These are phyloP conservation scores for Linum usitatissimum DNA, from an alignment of 345 rosid species.

Conservation along the genomic window DNA sequence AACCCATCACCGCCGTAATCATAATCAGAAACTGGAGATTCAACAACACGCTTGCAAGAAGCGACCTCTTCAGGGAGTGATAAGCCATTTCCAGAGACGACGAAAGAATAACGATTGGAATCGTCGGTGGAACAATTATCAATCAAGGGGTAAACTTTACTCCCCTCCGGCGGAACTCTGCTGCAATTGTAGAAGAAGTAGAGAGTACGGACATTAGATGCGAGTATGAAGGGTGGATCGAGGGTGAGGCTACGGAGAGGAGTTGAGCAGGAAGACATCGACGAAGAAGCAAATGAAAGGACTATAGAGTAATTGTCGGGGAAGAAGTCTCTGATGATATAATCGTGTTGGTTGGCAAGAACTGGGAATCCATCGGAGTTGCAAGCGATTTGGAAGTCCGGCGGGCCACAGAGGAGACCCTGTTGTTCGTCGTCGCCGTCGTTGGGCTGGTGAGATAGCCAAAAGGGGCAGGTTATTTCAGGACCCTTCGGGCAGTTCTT, in stretches of 20 bases:
- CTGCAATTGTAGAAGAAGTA: constrained; percentile 41
- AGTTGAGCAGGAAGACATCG: constrained; percentile 28
- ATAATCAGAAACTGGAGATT: constrained; percentile 31
- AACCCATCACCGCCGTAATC: no score
- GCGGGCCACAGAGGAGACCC: no score
- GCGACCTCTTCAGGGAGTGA: constrained; percentile 15
- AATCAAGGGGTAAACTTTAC: constrained; percentile 11
- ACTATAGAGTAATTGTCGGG: constrained; percentile 21
- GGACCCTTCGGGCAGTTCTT: no score
- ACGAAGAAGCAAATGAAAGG: constrained; percentile 26
- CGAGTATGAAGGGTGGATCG: constrained; percentile 31
- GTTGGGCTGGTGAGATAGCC: no score
- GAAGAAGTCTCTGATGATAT: constrained; percentile 33
- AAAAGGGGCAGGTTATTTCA: no score
- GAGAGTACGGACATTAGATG: constrained; percentile 14
- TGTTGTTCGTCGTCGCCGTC: no score
- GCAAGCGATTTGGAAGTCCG: no score
- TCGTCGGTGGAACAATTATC: constrained; percentile 22
- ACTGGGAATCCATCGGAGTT: no score
- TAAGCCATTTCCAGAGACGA: no score
- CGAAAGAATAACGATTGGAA: no score
- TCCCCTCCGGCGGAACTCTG: neutral
- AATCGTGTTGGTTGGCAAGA: constrained; percentile 14
- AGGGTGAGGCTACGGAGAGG: constrained; percentile 39
- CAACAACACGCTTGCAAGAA: constrained; percentile 23